Evolutionary conservation across 345 rosid species (phyloP).

Genomic region (Punica granatum): DNA sequence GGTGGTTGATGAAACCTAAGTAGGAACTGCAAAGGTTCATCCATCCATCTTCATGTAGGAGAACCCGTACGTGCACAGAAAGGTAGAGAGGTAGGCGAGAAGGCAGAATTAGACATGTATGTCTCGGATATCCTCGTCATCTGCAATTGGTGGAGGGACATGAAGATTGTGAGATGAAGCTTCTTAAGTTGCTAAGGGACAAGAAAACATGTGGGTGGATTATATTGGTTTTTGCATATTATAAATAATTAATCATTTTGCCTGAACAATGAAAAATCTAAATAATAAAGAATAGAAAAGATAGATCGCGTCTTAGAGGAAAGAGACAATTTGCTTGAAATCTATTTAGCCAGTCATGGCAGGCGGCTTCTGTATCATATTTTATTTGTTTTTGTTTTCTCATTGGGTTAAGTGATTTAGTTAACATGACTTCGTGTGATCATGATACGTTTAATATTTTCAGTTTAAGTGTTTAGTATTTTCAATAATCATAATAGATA

Average conservation of each 20-base stretch:
- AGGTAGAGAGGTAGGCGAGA: background rate
- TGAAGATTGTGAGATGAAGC: background rate
- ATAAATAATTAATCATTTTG: background rate
- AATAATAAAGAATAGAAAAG: background rate
- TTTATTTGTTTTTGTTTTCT: no score
- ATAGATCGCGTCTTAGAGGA: no score
- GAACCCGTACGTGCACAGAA: background rate
- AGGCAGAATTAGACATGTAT: background rate
- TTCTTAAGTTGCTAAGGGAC: conserved; percentile 1
- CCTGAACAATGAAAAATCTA: background rate
- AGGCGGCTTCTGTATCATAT: no score
- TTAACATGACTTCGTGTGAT: no score
- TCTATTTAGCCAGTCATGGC: no score
- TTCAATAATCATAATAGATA: no score
- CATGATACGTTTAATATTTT: no score
- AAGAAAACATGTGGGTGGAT: conserved; percentile 2
- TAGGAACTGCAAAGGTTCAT: background rate
- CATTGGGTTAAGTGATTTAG: no score
- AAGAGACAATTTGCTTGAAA: no score
- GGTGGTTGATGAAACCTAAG: no score
- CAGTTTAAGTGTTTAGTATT: no score
- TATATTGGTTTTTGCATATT: background rate
- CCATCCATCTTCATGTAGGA: background rate
- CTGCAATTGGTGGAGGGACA: background rate
- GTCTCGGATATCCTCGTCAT: background rate